A percentile compares a stretch with the other conserved stretches of the same genome.
phyloP scores from a whole-genome alignment of 805 yeast genomes.

The Yueomyces sinensis region DNA sequence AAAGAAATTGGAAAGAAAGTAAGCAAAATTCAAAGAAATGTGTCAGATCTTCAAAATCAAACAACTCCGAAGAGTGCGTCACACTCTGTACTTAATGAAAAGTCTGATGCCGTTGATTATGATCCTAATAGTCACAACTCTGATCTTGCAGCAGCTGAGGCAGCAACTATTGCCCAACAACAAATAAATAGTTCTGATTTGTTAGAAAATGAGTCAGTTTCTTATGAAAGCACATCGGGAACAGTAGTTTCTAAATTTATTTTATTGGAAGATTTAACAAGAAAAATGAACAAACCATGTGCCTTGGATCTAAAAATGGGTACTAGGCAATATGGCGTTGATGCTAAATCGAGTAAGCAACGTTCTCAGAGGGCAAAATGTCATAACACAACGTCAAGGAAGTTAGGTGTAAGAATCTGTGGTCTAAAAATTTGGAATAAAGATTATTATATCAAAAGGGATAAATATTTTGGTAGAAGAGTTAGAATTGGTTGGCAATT shows the following conservation, averaged over 20 bases:
- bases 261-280: constrained; percentile 78
- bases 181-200: background rate
- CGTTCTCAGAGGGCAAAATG: constrained; percentile 76
- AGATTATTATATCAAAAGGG: constrained; percentile 47
- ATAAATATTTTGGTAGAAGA: constrained; percentile 85
- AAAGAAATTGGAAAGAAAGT: constrained; percentile 19
- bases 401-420: constrained; percentile 83
- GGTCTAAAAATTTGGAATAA: constrained; percentile 83
- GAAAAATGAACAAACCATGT: constrained; percentile 72
- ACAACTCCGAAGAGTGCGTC: background rate
- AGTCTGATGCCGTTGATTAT: background rate
- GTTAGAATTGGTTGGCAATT: constrained; percentile 64
- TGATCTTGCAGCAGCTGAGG: background rate
- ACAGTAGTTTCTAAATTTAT: constrained; percentile 46
- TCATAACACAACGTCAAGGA: constrained; percentile 60
- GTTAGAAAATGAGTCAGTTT: constrained; percentile 9
- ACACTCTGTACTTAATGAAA: background rate
- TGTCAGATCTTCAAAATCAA: constrained; percentile 4
- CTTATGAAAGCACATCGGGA: constrained; percentile 15
- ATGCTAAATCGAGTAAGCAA: constrained; percentile 61
- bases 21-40: constrained; percentile 6
- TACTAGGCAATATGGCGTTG: constrained; percentile 95
- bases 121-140: background rate
- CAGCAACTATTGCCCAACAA: background rate
- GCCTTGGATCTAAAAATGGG: constrained; percentile 97